phyloP scores from a whole-genome alignment of 345 rosid genomes.

The Moricandia arvensis region DNA sequence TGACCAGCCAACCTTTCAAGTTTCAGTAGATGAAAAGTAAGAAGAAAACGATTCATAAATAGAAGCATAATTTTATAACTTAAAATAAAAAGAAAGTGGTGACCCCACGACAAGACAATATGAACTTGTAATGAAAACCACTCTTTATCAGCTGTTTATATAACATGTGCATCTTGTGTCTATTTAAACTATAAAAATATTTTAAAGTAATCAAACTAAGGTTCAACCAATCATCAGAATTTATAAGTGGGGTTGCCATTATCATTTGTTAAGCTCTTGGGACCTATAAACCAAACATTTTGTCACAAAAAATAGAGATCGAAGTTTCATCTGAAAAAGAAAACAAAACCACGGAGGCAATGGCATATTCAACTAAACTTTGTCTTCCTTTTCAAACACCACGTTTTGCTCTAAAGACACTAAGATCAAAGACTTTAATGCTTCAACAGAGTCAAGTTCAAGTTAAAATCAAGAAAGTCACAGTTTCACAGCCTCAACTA shows the following conservation, averaged over 20 bases:
- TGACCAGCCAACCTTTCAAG: not conserved
- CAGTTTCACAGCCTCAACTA: slow-evolving; percentile 35
- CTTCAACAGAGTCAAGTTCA: slow-evolving; percentile 39
- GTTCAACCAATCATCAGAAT: slow-evolving; percentile 22
- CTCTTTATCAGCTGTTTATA: too few relatives aligned
- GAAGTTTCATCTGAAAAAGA: slow-evolving; percentile 13
- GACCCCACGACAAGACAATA: slow-evolving; percentile 28
- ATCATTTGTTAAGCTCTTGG: not conserved
- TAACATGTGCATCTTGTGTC: slow-evolving; percentile 18
- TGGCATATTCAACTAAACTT: slow-evolving; percentile 46
- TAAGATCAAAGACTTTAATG: slow-evolving; percentile 39
- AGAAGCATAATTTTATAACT: not conserved
- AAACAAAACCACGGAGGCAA: slow-evolving; percentile 15
- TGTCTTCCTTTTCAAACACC: slow-evolving; percentile 33
- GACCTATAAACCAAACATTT: slow-evolving; percentile 30
- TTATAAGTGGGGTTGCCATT: not conserved
- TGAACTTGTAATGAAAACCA: slow-evolving; percentile 1
- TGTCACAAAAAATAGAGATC: slow-evolving; percentile 24
- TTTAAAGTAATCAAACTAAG: slow-evolving; percentile 5
- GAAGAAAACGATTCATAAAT: not conserved
- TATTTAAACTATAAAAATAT: not conserved
- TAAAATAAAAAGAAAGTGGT: not conserved
- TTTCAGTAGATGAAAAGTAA: not conserved
- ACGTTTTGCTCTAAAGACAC: slow-evolving; percentile 30
- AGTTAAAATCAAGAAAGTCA: slow-evolving; percentile 38